Percentiles rank a stretch among this genome's conserved stretches.
Evolutionary conservation across 1,284 basidiomycete genomes (phyloP).

Genomic region (Marasmius tenuissimus): DNA sequence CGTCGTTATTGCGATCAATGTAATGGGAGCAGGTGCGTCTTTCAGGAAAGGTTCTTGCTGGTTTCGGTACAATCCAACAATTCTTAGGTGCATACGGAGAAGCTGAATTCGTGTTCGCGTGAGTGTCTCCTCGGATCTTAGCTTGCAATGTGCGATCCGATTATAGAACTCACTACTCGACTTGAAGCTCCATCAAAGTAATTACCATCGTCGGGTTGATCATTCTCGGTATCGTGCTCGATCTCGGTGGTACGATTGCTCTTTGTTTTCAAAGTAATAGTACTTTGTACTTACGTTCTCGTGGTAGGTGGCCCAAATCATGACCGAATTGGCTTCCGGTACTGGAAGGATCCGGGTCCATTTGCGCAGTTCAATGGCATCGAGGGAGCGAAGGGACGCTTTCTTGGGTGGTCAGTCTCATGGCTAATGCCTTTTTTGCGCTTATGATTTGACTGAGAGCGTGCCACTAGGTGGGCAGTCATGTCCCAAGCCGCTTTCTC

Average conservation of each 20-base stretch:
- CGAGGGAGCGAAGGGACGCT: conserved; percentile 58
- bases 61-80: neutral
- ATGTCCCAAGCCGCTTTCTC: conserved; percentile 82
- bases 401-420: conserved; percentile 50
- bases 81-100: conserved; percentile 63
- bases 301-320: conserved; percentile 42
- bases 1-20: conserved; percentile 75
- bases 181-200: conserved; percentile 70
- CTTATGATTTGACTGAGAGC: neutral
- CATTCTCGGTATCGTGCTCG: conserved; percentile 67
- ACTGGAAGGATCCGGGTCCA: conserved; percentile 75
- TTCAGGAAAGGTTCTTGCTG: neutral
- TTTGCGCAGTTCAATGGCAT: conserved; percentile 62
- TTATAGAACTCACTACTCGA: neutral
- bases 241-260: conserved; percentile 61
- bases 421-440: too few species aligned
- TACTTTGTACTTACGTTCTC: neutral
- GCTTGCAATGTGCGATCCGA: neutral
- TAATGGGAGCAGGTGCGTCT: conserved; percentile 63
- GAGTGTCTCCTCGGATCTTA: conserved; percentile 19
- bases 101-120: conserved; percentile 73
- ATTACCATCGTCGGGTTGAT: conserved; percentile 69
- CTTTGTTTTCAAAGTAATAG: neutral
- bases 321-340: conserved; percentile 57
- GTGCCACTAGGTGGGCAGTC: conserved; percentile 46